Percentiles rank a stretch among this genome's conserved stretches.
These are phyloP conservation scores for Podila epicladia DNA, from an alignment of 192 early-diverging fungal species.

Conservation along the genomic window DNA sequence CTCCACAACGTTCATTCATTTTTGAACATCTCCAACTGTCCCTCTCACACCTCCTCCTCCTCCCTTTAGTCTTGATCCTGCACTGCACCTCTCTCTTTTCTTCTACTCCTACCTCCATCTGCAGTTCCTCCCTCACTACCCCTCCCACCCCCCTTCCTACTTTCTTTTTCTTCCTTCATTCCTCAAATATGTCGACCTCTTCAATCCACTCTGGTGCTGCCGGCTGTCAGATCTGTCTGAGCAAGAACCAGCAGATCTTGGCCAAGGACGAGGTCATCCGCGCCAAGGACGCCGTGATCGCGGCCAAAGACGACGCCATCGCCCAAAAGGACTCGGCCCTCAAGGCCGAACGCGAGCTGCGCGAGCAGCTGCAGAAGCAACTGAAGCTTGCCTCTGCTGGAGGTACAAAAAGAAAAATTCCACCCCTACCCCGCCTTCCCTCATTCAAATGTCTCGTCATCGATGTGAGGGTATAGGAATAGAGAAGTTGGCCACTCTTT, in stretches of 20 bases:
- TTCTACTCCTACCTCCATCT: neutral
- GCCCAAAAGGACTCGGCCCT: constrained; percentile 35
- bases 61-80: constrained; percentile 1
- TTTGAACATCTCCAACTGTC: no score
- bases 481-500: no score
- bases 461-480: no score
- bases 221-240: constrained; percentile 23
- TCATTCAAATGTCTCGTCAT: no score
- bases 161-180: neutral
- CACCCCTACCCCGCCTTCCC: neutral
- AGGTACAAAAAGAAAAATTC: constrained; percentile 17
- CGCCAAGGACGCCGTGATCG: constrained; percentile 36
- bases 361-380: constrained; percentile 36
- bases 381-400: constrained; percentile 25
- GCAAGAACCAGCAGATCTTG: constrained; percentile 27
- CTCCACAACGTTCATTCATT: no score
- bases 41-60: neutral
- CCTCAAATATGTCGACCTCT: neutral
- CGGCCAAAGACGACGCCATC: constrained; percentile 35
- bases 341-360: constrained; percentile 27
- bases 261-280: constrained; percentile 38
- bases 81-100: constrained; percentile 4
- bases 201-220: neutral
- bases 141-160: neutral
- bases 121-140: neutral